Evolutionary conservation across 2,329 filamentous ascomycete species (phyloP).

Genomic region (Hymenotorrendiella dingleyae): DNA sequence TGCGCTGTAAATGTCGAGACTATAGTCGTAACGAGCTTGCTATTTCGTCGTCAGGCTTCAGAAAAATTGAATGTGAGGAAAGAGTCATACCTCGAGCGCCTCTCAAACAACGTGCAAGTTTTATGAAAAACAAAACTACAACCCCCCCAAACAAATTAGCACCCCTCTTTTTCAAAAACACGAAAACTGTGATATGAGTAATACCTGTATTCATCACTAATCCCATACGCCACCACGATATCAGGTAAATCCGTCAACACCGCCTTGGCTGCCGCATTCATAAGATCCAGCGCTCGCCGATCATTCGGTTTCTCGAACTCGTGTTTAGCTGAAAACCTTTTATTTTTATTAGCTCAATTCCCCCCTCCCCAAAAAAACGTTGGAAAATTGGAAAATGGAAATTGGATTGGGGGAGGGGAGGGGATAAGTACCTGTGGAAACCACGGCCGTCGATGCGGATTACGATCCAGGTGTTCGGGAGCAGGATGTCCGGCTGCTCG

Average conservation of each 20-base stretch:
- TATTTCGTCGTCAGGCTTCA: slow-evolving; percentile 34
- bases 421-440: slow-evolving; percentile 71
- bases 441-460: slow-evolving; percentile 89
- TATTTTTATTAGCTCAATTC: not conserved
- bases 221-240: slow-evolving; percentile 80
- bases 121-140: slow-evolving; percentile 83
- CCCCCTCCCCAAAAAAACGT: too few relatives aligned
- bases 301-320: slow-evolving; percentile 91
- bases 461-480: slow-evolving; percentile 93
- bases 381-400: not conserved
- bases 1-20: slow-evolving; percentile 91
- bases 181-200: too few relatives aligned
- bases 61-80: not conserved
- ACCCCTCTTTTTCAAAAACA: too few relatives aligned
- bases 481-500: slow-evolving; percentile 72
- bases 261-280: slow-evolving; percentile 86
- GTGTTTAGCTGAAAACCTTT: slow-evolving; percentile 76
- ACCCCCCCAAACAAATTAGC: too few relatives aligned
- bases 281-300: slow-evolving; percentile 75
- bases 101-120: slow-evolving; percentile 74
- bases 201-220: slow-evolving; percentile 89
- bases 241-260: slow-evolving; percentile 82
- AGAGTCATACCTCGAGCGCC: slow-evolving; percentile 62
- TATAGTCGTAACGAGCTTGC: slow-evolving; percentile 85
- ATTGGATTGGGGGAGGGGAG: not conserved